Evolutionary conservation across 108 stramenopile genomes (phyloP).

Genomic region (Cylindrotheca closterium): DNA sequence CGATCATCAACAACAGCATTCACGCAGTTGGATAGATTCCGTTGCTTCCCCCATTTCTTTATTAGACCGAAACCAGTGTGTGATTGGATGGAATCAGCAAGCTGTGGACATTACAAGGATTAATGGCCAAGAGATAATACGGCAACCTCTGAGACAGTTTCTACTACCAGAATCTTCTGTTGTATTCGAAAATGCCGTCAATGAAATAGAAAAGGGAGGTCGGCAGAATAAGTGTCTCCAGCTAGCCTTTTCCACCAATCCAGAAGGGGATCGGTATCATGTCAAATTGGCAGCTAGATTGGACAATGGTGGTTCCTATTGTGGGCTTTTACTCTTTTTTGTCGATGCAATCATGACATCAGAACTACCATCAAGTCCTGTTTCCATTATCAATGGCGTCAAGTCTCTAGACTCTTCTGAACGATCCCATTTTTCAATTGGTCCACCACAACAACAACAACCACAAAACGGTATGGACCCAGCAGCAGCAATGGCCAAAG

Average conservation of each 20-base stretch:
- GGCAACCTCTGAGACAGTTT: neutral
- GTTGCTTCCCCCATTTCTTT: no score
- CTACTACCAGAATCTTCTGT: neutral
- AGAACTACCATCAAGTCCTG: neutral
- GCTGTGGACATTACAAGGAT: neutral
- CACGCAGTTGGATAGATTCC: no score
- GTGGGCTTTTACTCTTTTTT: neutral
- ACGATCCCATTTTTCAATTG: neutral
- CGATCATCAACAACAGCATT: no score
- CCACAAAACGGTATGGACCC: neutral
- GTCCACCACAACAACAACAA: neutral
- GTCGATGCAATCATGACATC: neutral
- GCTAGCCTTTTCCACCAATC: neutral
- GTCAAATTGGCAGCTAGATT: neutral
- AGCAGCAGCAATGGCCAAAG: constrained; percentile 16
- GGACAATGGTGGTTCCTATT: neutral
- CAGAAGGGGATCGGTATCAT: neutral
- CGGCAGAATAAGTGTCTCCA: neutral
- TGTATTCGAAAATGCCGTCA: neutral
- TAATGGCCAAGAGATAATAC: neutral
- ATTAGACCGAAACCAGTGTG: no score
- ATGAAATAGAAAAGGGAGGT: neutral
- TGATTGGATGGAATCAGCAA: neutral
- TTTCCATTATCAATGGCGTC: neutral
- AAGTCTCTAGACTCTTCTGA: neutral